A percentile compares a stretch with the other conserved stretches of the same genome.
phyloP scores from a whole-genome alignment of 2,329 filamentous ascomycete species.

The Dactylellina leptospora region DNA sequence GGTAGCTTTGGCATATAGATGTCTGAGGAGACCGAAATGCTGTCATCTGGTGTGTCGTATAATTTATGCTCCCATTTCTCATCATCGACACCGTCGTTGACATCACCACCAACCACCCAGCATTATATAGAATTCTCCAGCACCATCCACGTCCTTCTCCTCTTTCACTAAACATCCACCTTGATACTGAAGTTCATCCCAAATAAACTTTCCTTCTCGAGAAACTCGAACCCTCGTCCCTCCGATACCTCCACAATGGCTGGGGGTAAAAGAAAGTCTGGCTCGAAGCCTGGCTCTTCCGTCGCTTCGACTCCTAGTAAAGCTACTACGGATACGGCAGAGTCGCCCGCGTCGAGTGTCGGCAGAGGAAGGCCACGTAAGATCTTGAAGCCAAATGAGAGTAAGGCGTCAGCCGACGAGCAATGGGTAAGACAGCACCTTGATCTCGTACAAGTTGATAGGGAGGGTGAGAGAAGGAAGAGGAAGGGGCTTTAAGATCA shows the following conservation, averaged over 20 bases:
- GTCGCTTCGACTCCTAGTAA: not conserved
- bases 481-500: too few species aligned
- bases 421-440: too few species aligned
- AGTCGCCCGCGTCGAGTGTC: not conserved
- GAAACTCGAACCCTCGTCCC: not conserved
- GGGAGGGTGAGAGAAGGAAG: too few species aligned
- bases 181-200: too few species aligned
- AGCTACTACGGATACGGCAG: too few species aligned
- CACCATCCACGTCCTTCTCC: not conserved
- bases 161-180: too few species aligned
- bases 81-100: not conserved
- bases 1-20: too few species aligned
- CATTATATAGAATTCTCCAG: not conserved
- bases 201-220: not conserved
- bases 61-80: too few species aligned
- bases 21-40: too few species aligned
- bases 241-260: not conserved
- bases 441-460: too few species aligned
- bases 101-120: not conserved
- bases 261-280: not conserved
- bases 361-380: conserved; percentile 7
- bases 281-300: not conserved
- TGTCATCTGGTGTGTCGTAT: too few species aligned
- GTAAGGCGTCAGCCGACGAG: too few species aligned
- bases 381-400: not conserved